These are phyloP conservation scores for Conringia planisiliqua DNA, from an alignment of 345 rosid species.

Conservation along the genomic window DNA sequence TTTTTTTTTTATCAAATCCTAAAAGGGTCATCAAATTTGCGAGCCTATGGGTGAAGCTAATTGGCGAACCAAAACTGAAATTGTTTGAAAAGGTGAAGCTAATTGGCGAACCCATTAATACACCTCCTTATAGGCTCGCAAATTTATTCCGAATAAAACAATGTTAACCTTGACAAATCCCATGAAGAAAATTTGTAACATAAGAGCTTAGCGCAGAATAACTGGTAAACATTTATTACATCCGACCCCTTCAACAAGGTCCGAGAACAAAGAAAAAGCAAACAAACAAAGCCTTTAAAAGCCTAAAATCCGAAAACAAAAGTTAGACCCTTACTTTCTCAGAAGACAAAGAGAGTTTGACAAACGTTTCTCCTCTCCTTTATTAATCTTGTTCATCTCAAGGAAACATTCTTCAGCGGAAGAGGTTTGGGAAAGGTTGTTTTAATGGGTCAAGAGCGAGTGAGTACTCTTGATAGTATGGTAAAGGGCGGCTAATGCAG, in stretches of 20 bases:
- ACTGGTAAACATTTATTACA: conserved; percentile 11
- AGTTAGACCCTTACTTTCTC: conserved; percentile 3
- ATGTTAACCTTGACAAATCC: neutral
- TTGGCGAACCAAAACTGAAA: too few species aligned
- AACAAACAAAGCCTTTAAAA: neutral
- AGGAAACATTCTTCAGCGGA: neutral
- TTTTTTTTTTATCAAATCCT: too few species aligned
- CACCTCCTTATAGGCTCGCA: too few species aligned
- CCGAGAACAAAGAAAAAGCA: conserved; percentile 8
- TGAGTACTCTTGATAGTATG: conserved; percentile 34
- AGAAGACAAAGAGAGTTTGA: conserved; percentile 13
- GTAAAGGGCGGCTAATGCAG: conserved; percentile 30
- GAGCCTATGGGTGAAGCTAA: too few species aligned
- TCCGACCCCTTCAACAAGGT: neutral
- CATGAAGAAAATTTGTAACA: neutral
- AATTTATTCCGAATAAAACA: neutral
- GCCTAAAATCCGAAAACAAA: conserved; percentile 16
- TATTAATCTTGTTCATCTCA: conserved; percentile 23
- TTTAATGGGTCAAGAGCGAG: conserved; percentile 30
- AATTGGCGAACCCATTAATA: too few species aligned
- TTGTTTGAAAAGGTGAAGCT: too few species aligned
- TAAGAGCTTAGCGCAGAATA: neutral
- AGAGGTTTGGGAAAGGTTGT: conserved; percentile 2
- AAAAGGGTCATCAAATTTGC: too few species aligned
- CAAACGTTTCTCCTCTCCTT: conserved; percentile 16